phyloP scores from a whole-genome alignment of 2,329 filamentous ascomycete species.

The Phialophora chinensis region DNA sequence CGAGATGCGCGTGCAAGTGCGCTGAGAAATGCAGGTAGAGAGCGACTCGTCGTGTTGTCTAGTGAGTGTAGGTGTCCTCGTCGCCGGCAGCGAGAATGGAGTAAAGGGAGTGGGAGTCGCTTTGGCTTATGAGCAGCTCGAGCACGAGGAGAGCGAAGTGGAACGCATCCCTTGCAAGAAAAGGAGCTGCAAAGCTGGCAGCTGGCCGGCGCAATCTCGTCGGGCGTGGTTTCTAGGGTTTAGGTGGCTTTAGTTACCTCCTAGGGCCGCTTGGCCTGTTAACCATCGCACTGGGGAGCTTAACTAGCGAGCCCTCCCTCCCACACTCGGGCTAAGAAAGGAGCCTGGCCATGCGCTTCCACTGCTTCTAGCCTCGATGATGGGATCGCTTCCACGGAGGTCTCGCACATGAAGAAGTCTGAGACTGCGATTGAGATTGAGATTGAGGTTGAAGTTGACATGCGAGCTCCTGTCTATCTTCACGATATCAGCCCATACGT shows the following conservation, averaged over 20 bases:
- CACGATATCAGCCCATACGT: neutral
- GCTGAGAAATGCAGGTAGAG: neutral
- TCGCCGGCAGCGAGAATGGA: constrained; percentile 3
- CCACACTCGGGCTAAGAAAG: neutral
- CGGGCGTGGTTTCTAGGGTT: constrained; percentile 3
- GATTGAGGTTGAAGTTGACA: neutral
- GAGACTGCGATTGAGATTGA: neutral
- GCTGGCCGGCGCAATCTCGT: constrained; percentile 12
- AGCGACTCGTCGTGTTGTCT: neutral
- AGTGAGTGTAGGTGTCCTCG: constrained; percentile 7
- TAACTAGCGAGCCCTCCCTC: neutral
- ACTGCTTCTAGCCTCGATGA: constrained; percentile 1
- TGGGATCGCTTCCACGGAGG: neutral
- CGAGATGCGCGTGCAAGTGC: neutral
- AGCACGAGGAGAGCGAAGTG: neutral
- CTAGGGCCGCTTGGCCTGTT: constrained; percentile 16
- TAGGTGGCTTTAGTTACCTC: constrained; percentile 8
- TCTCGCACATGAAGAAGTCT: neutral
- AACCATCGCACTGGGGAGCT: neutral
- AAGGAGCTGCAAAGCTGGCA: constrained; percentile 10
- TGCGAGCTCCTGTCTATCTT: neutral
- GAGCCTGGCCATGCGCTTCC: constrained; percentile 5
- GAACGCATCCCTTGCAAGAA: neutral
- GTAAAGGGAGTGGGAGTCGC: neutral
- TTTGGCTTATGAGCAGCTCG: constrained; percentile 1